phyloP scores from a whole-genome alignment of 106 monocot species.

The Ottelia alismoides region DNA sequence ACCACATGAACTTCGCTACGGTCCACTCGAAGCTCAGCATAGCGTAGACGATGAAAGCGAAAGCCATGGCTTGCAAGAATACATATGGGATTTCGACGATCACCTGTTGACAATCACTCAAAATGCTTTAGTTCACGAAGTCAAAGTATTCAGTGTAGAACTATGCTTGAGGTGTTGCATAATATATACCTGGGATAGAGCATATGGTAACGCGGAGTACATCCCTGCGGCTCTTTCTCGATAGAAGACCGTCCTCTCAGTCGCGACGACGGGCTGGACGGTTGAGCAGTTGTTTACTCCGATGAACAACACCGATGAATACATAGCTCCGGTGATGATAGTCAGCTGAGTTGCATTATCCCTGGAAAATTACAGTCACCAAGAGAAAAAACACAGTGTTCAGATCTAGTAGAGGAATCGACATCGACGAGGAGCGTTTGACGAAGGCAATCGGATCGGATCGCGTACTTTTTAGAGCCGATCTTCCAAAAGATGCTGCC shows the following conservation, averaged over 20 bases:
- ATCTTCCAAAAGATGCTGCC: conserved; percentile 63
- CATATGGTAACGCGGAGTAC: conserved; percentile 64
- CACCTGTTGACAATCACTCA: too few species aligned
- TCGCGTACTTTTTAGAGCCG: conserved; percentile 39
- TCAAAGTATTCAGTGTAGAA: too few species aligned
- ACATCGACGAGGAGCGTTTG: background rate
- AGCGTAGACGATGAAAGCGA: conserved; percentile 37
- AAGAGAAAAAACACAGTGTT: background rate
- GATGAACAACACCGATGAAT: conserved; percentile 28
- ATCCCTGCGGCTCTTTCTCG: conserved; percentile 63
- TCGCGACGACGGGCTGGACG: conserved; percentile 36
- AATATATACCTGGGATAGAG: conserved; percentile 38
- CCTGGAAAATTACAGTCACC: conserved; percentile 6
- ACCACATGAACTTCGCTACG: conserved; percentile 67
- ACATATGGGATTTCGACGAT: conserved; percentile 66
- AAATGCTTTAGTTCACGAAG: too few species aligned
- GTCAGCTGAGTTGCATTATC: conserved; percentile 24
- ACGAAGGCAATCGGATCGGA: background rate
- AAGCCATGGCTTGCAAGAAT: conserved; percentile 30
- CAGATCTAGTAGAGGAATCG: background rate
- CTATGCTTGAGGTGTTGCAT: too few species aligned
- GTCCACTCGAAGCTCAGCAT: conserved; percentile 79
- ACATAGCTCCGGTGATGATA: conserved; percentile 36
- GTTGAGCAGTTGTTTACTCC: conserved; percentile 36
- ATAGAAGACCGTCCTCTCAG: conserved; percentile 53